phyloP scores from a whole-genome alignment of 345 rosid species.

The Pugionium cornutum region DNA sequence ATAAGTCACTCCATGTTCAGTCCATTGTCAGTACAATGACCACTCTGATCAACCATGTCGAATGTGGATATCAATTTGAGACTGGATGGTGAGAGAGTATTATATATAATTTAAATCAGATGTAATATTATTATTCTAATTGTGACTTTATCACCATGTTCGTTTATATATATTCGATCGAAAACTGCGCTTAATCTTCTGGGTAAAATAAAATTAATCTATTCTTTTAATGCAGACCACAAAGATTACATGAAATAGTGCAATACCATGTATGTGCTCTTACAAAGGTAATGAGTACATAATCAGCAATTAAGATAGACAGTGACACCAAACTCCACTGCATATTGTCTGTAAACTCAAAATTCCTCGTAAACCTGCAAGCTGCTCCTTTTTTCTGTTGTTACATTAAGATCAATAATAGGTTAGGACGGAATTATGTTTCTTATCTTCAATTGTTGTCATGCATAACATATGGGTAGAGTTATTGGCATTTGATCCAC shows the following conservation, averaged over 20 bases:
- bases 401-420: background rate
- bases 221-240: background rate
- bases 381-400: no score
- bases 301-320: constrained; percentile 14
- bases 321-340: background rate
- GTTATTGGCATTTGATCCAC: background rate
- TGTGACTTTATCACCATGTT: background rate
- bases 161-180: background rate
- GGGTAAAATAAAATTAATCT: background rate
- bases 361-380: background rate
- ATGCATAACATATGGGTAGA: background rate
- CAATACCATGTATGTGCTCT: constrained; percentile 5
- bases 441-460: constrained; percentile 1
- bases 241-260: constrained; percentile 7
- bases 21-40: no score
- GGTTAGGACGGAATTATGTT: background rate
- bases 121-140: background rate
- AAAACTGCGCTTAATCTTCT: background rate
- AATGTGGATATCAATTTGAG: background rate
- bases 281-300: constrained; percentile 20
- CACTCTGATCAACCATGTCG: no score
- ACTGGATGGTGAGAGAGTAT: background rate
- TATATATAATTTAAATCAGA: no score
- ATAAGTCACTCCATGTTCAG: no score
- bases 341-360: constrained; percentile 3